phyloP scores from a whole-genome alignment of 441 rosid genomes.

The Theobroma grandiflorum region DNA sequence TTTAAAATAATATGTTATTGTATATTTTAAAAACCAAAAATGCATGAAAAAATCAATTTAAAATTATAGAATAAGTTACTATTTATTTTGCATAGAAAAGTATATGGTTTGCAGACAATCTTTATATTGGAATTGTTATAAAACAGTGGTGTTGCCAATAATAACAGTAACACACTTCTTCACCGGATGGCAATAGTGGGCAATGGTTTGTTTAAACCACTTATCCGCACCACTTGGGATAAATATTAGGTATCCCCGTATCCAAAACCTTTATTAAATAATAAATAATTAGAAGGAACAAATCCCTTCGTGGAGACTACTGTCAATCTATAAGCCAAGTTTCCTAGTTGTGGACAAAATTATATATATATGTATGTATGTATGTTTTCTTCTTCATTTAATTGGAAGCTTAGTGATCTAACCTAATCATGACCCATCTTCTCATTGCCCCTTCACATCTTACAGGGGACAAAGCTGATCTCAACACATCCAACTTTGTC shows the following conservation, averaged over 20 bases:
- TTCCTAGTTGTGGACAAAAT: background rate
- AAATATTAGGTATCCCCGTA: background rate
- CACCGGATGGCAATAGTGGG: background rate
- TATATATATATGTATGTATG: background rate
- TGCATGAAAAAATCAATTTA: background rate
- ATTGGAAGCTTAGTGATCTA: constrained; percentile 21
- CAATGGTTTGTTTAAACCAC: background rate
- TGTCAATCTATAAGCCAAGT: background rate
- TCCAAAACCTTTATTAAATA: background rate
- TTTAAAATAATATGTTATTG: no score
- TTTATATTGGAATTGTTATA: background rate
- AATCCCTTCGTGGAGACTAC: background rate
- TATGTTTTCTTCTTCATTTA: background rate
- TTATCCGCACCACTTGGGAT: background rate
- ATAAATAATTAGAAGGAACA: background rate
- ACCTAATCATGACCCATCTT: constrained; percentile 3
- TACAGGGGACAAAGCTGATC: constrained; percentile 34
- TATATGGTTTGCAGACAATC: background rate
- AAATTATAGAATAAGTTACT: background rate
- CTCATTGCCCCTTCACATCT: constrained; percentile 33
- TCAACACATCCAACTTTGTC: constrained; percentile 18
- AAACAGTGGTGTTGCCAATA: background rate
- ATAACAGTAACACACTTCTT: background rate
- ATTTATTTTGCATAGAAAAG: background rate
- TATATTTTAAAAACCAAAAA: no score